Conservation (phyloP, 805 yeast genomes). For the Candida andamanensis region DNA sequence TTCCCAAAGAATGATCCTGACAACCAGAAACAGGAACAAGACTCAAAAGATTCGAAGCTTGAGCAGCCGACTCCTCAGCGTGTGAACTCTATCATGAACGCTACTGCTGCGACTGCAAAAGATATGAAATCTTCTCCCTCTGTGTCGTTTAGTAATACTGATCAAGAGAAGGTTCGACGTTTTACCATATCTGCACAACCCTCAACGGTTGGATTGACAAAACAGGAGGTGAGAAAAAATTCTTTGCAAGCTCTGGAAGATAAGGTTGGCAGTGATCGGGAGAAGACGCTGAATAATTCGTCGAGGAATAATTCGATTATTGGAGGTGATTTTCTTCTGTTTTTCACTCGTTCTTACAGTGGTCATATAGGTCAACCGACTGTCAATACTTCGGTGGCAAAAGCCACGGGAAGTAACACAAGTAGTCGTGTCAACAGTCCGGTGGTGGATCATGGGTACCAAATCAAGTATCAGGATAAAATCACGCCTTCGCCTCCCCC, state of each 20-base stretch:
- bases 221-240: conserved; percentile 4
- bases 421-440: conserved; percentile 11
- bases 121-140: conserved; percentile 11
- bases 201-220: conserved; percentile 24
- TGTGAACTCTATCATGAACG: neutral
- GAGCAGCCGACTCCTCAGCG: conserved; percentile 7
- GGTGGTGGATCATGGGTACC: conserved; percentile 2
- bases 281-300: neutral
- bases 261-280: neutral
- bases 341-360: conserved; percentile 8
- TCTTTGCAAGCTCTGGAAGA: conserved; percentile 7
- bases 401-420: conserved; percentile 3
- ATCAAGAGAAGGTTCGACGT: conserved; percentile 34
- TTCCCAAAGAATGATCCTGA: too few species aligned
- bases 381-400: conserved; percentile 2
- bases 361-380: conserved; percentile 5
- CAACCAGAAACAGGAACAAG: too few species aligned
- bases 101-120: neutral
- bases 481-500: conserved; percentile 17
- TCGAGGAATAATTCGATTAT: conserved; percentile 10
- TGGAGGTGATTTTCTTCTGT: conserved; percentile 9
- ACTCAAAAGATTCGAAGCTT: too few species aligned
- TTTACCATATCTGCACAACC: conserved; percentile 43
- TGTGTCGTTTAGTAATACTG: conserved; percentile 27
- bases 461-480: conserved; percentile 1